Conservation (phyloP, 2,329 filamentous ascomycete genomes). For the Verticillium alfalfae region DNA sequence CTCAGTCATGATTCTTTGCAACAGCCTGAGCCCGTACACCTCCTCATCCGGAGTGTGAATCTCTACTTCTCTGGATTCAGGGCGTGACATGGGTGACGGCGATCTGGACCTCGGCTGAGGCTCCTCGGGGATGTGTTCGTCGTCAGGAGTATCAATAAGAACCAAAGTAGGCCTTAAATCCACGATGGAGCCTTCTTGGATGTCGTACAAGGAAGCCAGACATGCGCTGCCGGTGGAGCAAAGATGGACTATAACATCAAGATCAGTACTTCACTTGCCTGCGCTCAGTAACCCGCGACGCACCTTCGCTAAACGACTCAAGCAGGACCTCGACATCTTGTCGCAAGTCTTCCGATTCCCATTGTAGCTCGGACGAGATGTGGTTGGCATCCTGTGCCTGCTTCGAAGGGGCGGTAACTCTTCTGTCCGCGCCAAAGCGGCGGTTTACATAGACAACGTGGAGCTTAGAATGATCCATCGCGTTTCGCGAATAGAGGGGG, state of each 20-base stretch:
- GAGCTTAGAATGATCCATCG: slow-evolving; percentile 52
- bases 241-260: slow-evolving; percentile 39
- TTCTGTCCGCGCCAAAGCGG: slow-evolving; percentile 40
- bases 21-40: slow-evolving; percentile 47
- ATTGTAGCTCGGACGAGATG: slow-evolving; percentile 14
- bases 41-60: slow-evolving; percentile 40
- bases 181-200: slow-evolving; percentile 46
- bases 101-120: slow-evolving; percentile 29
- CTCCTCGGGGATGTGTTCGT: slow-evolving; percentile 35
- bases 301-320: slow-evolving; percentile 51
- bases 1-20: slow-evolving; percentile 54
- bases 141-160: slow-evolving; percentile 49
- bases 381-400: slow-evolving; percentile 13
- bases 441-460: slow-evolving; percentile 58
- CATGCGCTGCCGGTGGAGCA: slow-evolving; percentile 49
- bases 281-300: slow-evolving; percentile 10
- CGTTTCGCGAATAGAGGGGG: slow-evolving; percentile 45
- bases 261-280: not conserved
- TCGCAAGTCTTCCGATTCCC: slow-evolving; percentile 33
- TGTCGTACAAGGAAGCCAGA: slow-evolving; percentile 44
- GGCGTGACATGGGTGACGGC: slow-evolving; percentile 37
- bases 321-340: slow-evolving; percentile 43
- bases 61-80: slow-evolving; percentile 25
- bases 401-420: slow-evolving; percentile 25
- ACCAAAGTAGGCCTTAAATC: slow-evolving; percentile 52